These are phyloP conservation scores for Leccinum barrowsii DNA, from an alignment of 768 basidiomycete species.

Conservation along the genomic window DNA sequence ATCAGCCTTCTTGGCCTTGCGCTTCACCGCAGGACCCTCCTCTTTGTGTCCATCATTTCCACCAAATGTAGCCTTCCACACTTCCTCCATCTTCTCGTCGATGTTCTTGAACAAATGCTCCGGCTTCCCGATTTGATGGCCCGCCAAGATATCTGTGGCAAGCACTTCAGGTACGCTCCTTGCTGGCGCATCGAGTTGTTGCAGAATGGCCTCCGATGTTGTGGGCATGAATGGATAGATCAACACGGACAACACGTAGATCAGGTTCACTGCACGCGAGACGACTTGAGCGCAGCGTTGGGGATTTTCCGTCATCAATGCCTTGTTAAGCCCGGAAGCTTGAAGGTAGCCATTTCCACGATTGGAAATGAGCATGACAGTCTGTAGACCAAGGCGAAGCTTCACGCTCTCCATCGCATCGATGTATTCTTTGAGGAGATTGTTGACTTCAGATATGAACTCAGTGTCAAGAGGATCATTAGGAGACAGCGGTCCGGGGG, in stretches of 20 bases:
- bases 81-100: constrained; percentile 83
- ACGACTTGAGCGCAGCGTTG: constrained; percentile 87
- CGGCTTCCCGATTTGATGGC: constrained; percentile 82
- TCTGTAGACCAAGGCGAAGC: constrained; percentile 82
- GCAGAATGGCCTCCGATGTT: constrained; percentile 74
- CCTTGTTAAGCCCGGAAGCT: constrained; percentile 85
- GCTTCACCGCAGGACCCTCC: constrained; percentile 42
- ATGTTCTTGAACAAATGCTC: constrained; percentile 93
- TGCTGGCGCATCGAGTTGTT: constrained; percentile 86
- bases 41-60: constrained; percentile 50
- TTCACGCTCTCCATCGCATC: constrained; percentile 91
- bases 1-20: constrained; percentile 54
- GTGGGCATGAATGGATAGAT: constrained; percentile 96
- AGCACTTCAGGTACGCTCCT: constrained; percentile 73
- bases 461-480: constrained; percentile 65
- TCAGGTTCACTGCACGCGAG: constrained; percentile 86
- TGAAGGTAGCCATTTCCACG: constrained; percentile 95
- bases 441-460: constrained; percentile 80
- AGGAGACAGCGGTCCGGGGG: constrained; percentile 63
- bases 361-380: constrained; percentile 84
- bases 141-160: constrained; percentile 78
- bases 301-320: constrained; percentile 77
- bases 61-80: constrained; percentile 77
- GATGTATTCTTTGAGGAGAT: constrained; percentile 72
- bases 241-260: constrained; percentile 83